Conservation (phyloP, 768 basidiomycete species). For the Mycena crocata region DNA sequence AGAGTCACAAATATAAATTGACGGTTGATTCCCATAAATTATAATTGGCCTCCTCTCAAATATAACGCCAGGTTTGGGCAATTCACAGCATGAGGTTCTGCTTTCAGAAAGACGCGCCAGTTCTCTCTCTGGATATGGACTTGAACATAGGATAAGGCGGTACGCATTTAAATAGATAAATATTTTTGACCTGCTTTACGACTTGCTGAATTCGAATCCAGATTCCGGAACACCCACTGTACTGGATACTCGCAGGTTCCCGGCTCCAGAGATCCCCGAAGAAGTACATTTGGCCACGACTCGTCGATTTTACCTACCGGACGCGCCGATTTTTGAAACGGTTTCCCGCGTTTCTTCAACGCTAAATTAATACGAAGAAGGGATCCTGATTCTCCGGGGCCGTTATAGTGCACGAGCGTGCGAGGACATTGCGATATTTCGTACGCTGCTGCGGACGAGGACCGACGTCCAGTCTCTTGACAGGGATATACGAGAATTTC, state of each 20-base stretch:
- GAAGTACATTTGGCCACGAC: neutral
- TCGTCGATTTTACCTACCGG: neutral
- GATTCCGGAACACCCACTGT: too few species aligned
- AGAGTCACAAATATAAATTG: neutral
- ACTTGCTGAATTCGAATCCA: too few species aligned
- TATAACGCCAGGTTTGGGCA: neutral
- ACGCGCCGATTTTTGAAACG: conserved; percentile 7
- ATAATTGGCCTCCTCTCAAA: neutral
- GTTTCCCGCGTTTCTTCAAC: conserved; percentile 3
- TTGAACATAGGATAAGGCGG: too few species aligned
- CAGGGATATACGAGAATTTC: neutral
- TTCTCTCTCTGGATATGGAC: too few species aligned
- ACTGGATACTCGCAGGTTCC: neutral
- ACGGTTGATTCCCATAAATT: too few species aligned
- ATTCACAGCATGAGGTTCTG: too few species aligned
- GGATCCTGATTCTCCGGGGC: conserved; percentile 12
- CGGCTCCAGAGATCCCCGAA: neutral
- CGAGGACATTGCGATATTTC: neutral
- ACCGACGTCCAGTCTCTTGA: neutral
- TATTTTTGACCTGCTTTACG: too few species aligned
- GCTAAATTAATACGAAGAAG: neutral
- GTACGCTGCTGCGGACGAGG: too few species aligned
- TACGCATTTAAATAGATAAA: too few species aligned
- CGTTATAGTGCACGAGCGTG: conserved; percentile 19
- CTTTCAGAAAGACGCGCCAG: too few species aligned